Evolutionary conservation across 2,329 filamentous ascomycete genomes (phyloP).

Genomic region (Phialemoniopsis sp.): DNA sequence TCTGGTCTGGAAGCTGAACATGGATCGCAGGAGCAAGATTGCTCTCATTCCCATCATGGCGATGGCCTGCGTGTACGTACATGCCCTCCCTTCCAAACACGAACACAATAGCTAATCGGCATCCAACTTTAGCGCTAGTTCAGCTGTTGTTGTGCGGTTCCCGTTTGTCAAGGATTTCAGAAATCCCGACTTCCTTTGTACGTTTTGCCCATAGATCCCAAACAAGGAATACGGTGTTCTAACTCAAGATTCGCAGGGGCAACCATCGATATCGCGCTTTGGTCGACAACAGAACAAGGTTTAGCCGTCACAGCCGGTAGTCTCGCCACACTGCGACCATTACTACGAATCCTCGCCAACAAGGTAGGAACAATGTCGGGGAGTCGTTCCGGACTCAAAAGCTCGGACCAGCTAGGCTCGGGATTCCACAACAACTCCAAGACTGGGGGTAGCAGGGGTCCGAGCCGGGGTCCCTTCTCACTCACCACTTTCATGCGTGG

Average conservation of each 20-base stretch:
- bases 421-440: too few species aligned
- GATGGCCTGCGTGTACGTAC: constrained; percentile 47
- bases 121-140: constrained; percentile 33
- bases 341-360: constrained; percentile 27
- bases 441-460: too few species aligned
- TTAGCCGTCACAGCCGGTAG: constrained; percentile 44
- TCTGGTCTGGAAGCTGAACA: constrained; percentile 50
- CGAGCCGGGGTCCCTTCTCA: too few species aligned
- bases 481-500: too few species aligned
- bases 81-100: neutral
- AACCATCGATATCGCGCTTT: constrained; percentile 40
- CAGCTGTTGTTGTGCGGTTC: constrained; percentile 36
- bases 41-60: constrained; percentile 48
- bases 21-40: constrained; percentile 45
- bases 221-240: neutral
- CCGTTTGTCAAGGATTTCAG: constrained; percentile 30
- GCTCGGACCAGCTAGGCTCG: too few species aligned
- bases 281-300: constrained; percentile 41
- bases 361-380: constrained; percentile 14
- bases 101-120: constrained; percentile 2
- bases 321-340: constrained; percentile 40
- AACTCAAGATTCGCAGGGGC: constrained; percentile 16
- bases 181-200: constrained; percentile 38
- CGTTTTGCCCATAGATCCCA: constrained; percentile 5
- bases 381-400: too few species aligned